These are phyloP conservation scores for Cladosporium colombiae DNA, from an alignment of 2,329 filamentous ascomycete genomes.

Conservation along the genomic window DNA sequence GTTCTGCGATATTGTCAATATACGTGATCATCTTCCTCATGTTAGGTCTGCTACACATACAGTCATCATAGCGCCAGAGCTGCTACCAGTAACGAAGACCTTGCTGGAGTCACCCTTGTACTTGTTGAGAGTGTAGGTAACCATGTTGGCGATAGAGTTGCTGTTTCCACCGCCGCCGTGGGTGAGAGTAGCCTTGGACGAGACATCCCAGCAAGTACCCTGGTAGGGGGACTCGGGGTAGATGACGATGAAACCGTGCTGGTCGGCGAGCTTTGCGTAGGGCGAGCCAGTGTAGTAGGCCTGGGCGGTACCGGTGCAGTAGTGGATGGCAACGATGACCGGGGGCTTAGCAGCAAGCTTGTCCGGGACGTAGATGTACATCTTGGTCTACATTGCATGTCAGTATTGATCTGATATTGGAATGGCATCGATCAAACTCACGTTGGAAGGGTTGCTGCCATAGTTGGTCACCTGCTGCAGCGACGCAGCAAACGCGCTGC, in stretches of 20 bases:
- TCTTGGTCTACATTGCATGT: conserved; percentile 49
- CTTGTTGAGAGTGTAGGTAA: conserved; percentile 54
- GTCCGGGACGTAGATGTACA: conserved; percentile 42
- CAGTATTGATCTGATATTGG: not conserved
- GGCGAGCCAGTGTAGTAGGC: conserved; percentile 53
- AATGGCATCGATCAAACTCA: not conserved
- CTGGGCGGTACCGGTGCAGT: conserved; percentile 57
- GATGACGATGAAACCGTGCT: conserved; percentile 61
- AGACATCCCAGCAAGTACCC: conserved; percentile 63
- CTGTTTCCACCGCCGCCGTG: conserved; percentile 61
- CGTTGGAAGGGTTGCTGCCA: conserved; percentile 15
- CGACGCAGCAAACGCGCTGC: conserved; percentile 10
- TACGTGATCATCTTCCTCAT: conserved; percentile 3
- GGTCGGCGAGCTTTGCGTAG: conserved; percentile 56
- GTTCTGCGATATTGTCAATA: conserved; percentile 33
- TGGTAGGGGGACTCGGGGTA: conserved; percentile 56
- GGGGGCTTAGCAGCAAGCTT: conserved; percentile 26
- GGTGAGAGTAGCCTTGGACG: conserved; percentile 54
- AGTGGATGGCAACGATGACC: conserved; percentile 44
- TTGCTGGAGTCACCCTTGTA: conserved; percentile 54
- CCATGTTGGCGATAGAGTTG: conserved; percentile 61
- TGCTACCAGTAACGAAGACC: conserved; percentile 58
- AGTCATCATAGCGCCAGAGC: conserved; percentile 60
- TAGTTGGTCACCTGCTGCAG: conserved; percentile 18
- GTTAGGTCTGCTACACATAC: conserved; percentile 25